Percentiles rank a stretch among this genome's conserved stretches.
phyloP scores from a whole-genome alignment of 1,284 basidiomycete genomes.

The Rugosomyces carneus region DNA sequence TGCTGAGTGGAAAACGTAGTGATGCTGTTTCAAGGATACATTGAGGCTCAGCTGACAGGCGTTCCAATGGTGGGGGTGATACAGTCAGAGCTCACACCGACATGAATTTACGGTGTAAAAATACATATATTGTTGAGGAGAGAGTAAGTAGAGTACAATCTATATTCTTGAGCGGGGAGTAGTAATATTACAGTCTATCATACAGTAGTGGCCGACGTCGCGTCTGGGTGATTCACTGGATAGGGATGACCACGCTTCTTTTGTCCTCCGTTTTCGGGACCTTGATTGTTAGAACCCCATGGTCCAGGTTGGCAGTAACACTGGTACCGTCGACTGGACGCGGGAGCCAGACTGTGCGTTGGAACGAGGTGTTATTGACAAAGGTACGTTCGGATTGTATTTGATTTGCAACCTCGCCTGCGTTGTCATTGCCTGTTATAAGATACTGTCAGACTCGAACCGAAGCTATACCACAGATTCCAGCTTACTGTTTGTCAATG shows the following conservation, averaged over 20 bases:
- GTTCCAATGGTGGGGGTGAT: too few species aligned
- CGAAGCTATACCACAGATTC: background rate
- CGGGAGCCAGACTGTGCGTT: constrained; percentile 66
- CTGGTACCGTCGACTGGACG: constrained; percentile 50
- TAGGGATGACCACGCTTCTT: constrained; percentile 35
- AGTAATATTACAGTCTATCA: too few species aligned
- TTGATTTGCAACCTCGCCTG: constrained; percentile 35
- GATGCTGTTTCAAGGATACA: constrained; percentile 12
- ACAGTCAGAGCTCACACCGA: too few species aligned
- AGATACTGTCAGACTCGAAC: too few species aligned
- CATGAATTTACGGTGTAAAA: too few species aligned
- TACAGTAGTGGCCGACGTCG: too few species aligned
- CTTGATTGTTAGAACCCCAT: constrained; percentile 62
- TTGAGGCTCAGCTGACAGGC: too few species aligned
- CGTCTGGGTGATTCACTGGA: constrained; percentile 29
- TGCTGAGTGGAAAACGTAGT: background rate
- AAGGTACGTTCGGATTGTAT: constrained; percentile 56
- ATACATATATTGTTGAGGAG: too few species aligned
- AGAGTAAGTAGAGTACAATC: too few species aligned
- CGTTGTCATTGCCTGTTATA: background rate
- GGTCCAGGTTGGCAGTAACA: constrained; percentile 58
- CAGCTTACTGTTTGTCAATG: constrained; percentile 15
- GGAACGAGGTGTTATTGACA: constrained; percentile 49
- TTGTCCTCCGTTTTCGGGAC: constrained; percentile 58
- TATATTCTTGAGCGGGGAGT: too few species aligned